These are phyloP conservation scores for Choiromyces venosus DNA, from an alignment of 495 filamentous ascomycete genomes.

Conservation along the genomic window DNA sequence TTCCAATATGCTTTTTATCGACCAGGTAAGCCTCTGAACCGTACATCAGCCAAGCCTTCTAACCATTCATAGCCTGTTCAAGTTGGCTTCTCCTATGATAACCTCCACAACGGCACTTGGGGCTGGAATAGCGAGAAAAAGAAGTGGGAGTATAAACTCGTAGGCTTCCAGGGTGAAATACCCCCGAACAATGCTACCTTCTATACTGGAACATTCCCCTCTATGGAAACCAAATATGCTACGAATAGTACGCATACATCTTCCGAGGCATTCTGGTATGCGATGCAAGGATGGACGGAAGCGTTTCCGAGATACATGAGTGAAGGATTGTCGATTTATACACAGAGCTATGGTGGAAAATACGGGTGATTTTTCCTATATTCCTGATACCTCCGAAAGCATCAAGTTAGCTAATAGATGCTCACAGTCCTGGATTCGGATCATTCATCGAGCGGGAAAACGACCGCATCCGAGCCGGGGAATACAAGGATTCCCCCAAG, in stretches of 20 bases:
- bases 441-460: constrained; percentile 56
- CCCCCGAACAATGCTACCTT: constrained; percentile 22
- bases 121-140: neutral
- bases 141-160: neutral
- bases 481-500: constrained; percentile 1
- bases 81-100: constrained; percentile 31
- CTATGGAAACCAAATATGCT: constrained; percentile 49
- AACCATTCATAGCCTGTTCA: constrained; percentile 10
- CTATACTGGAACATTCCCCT: constrained; percentile 59
- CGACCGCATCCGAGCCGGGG: constrained; percentile 36
- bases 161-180: constrained; percentile 6
- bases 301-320: constrained; percentile 58
- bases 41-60: neutral
- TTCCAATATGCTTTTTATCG: constrained; percentile 69
- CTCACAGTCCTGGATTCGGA: constrained; percentile 57
- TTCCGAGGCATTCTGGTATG: constrained; percentile 59
- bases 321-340: constrained; percentile 5
- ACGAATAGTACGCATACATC: constrained; percentile 60
- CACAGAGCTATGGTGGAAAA: constrained; percentile 6
- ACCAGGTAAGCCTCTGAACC: constrained; percentile 46
- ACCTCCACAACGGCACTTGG: constrained; percentile 12
- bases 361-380: neutral
- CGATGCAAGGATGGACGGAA: constrained; percentile 58
- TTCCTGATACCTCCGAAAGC: constrained; percentile 31
- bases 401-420: constrained; percentile 53